Conservation (phyloP, 768 basidiomycete species). For the Kwoniella shandongensis region DNA sequence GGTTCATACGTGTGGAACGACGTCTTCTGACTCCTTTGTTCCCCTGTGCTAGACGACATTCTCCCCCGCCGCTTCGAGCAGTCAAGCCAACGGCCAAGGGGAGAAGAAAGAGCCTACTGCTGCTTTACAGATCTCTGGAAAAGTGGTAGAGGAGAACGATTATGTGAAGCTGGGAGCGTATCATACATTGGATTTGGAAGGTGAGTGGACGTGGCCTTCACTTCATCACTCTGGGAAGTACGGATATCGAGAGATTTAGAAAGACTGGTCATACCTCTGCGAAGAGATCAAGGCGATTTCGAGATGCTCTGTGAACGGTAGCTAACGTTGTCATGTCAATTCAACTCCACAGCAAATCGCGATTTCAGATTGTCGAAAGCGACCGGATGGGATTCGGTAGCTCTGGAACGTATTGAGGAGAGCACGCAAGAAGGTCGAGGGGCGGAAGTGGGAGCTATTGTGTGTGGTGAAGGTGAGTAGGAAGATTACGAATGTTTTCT, state of each 20-base stretch:
- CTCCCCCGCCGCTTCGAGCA: constrained; percentile 64
- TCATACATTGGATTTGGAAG: constrained; percentile 90
- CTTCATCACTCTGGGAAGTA: background rate
- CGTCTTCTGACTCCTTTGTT: too few species aligned
- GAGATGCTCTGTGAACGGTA: too few species aligned
- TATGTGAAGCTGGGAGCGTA: constrained; percentile 89
- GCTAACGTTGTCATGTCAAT: background rate
- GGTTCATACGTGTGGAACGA: too few species aligned
- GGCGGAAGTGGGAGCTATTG: constrained; percentile 92
- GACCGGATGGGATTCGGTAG: constrained; percentile 82
- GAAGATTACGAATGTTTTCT: too few species aligned
- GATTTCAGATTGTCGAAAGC: constrained; percentile 86
- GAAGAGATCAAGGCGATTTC: too few species aligned
- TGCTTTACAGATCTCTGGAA: constrained; percentile 79
- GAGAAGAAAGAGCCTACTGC: constrained; percentile 50
- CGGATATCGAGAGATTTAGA: too few species aligned
- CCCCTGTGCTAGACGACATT: constrained; percentile 58
- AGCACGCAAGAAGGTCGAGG: constrained; percentile 89
- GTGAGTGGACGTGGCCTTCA: constrained; percentile 23
- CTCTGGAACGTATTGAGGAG: constrained; percentile 76
- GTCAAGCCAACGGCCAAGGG: constrained; percentile 43
- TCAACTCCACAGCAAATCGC: constrained; percentile 65
- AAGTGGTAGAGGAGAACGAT: constrained; percentile 78
- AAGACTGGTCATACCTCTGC: too few species aligned
- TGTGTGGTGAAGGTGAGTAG: constrained; percentile 79